Base-by-base conservation (phyloP, 768 basidiomycete genomes). In the Leucosporidium creatinivorum region DNA sequence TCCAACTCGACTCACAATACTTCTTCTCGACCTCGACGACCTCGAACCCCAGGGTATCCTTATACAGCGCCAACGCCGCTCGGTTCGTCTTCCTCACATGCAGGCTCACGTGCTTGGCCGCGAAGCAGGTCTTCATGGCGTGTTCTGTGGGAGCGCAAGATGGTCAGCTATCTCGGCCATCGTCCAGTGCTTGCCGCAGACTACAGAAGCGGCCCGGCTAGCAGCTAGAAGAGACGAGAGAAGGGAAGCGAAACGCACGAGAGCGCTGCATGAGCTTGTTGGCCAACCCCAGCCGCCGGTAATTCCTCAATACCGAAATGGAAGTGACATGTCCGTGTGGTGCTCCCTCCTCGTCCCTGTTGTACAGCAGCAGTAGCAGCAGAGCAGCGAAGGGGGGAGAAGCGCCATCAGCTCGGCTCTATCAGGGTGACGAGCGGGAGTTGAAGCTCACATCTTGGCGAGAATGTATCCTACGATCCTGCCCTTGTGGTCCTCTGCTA, bases 11-110 rank as follows among this genome's bases (percentile, higher is more conserved):
- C 89, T 78, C 74, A 94, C 93, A 97, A 74, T 98, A 97, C 70
- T 85, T 86, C 77, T 89, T 86, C 77, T 96, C 93, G 50, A 94
- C 84, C 58, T 85, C 85, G 51, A 86, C 86, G 8, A 94, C 88
- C 26, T 87, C 84, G 79, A 98, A 98, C 3, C 93, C 93, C 9
- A 98, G 80, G 2, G 89, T 87, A 75, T 94, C 93, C 58, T 85
- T 84, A 77, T 97, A 98, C 62, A 97, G 81, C 17, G 83, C 85
- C 54, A 97, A 85, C 1, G 94, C 93, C 0, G 93, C 91, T 64
- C 88, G 86, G 76, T 98, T 97, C n/a, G 91, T 91, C 79, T 91
- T 89, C 56, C 94, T 84, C 33, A 98, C 93, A 73, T 97, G 93
- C 26, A 98, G 80, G 0, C 89, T 90, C 25, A 93, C 89, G 73